Evolutionary conservation across 1,284 basidiomycete genomes (phyloP), one percentile per base, ranked within the genome.

Genomic region (Hortiboletus rubellus): DNA sequence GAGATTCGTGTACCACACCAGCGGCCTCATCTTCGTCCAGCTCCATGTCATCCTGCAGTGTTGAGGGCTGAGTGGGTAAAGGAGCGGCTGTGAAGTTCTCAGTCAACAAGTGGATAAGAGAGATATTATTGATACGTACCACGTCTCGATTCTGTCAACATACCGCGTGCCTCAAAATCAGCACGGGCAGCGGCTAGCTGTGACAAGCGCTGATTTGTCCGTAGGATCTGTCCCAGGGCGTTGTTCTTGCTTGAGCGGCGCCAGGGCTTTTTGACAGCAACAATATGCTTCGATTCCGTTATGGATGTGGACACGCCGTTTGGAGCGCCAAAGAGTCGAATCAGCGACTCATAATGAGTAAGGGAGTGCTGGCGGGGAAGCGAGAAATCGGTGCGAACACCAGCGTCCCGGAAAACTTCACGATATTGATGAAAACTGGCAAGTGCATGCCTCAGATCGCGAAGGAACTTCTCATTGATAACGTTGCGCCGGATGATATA

Each of bases 271-370:
- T 58, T 58, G 14, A 54, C 27, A 1, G 27, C 46, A 0, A 14
- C 31, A n/a, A 49, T 54, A 3, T 54, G 52, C 12, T 24, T 58
- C 12, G 38, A 58, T 30, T 58, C 38, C 0, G 42, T 59, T 3
- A 58, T 58, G 9, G 46, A 58, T 6, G 43, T 27, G 12, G 31
- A 59, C 3, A 58, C 3, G 3, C 46, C 50, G 50, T 52, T 59
- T 40, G 55, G 47, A 1, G 43, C 38, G 6, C 50, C 24, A 8
- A 59, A 59, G 1, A 59, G 46, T 3, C 6, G 4, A 15, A 58
- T 57, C 8, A 57, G 7, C 5, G 18, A 38, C 17, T 54, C 34
- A 22, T 58, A 58, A 11, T 58, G 49, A 0, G 7, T n/a, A 1
- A 57, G 48, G 1, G 49, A 58, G 30, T 58, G 54, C 11, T 58